Base-by-base conservation (phyloP, 768 basidiomycete genomes). In the Omphalotus guepiniiformis region DNA sequence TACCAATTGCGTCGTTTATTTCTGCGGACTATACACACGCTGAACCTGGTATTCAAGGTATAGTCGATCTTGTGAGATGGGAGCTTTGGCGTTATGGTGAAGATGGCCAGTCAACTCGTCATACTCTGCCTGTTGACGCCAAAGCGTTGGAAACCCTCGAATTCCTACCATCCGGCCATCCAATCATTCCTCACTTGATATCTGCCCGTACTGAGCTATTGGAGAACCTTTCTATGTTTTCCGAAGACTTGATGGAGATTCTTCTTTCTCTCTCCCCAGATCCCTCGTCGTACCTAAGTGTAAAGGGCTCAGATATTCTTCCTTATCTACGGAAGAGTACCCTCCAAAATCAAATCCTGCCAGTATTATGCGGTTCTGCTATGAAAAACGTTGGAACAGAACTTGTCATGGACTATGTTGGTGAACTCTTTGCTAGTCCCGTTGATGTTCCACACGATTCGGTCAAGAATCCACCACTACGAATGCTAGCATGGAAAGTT, bases 401-500 rank as follows among this genome's bases (percentile, higher is more conserved):
- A 50, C 63, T 88, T 19, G 70, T 89, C 6, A 76, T 93, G 79
- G 81, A 93, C 63, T 93, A 88, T 51, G 79, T 81, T 26, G 89
- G 90, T 23, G 84, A 85, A 57, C 69, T 93, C 18, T 68, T 93
- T 7, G 85, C 91, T 1, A 85, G 83, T 47, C 49, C 91, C 91
- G 42, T 82, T 15, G 91, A 93, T 54, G 72, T 87, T 8, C 60
- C 64, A 23, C 71, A 76, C 42, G 70, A 74, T 12, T 76, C 78
- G 53, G 59, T 58, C 15, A 55, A 63, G 19, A 76, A 77, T 45
- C 59, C 74, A 0, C 79, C 82, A 1, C 58, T 87, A 19, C 80
- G 77, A 28, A 62, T 84, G 53, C 70, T 93, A 22, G 91, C 87
- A 2, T 93, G 92, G 91, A 93, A 93, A 60, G 91, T 93, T 18